Conservation (phyloP, 257 asterid genomes). For the Parsonsia alboflavescens region DNA sequence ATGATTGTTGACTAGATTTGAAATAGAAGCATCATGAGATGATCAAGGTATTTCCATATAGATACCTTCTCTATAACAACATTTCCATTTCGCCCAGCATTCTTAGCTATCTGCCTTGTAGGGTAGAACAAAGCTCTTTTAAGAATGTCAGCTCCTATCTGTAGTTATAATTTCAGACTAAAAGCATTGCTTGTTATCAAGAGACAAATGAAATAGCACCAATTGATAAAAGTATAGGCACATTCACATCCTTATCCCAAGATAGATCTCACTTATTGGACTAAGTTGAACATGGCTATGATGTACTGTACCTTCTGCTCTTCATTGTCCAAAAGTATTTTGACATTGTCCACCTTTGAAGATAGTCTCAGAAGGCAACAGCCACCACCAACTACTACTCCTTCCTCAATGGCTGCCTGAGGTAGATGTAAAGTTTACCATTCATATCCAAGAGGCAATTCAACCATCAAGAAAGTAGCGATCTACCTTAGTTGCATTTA, state of each 20-base stretch:
- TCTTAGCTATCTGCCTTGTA: conserved; percentile 70
- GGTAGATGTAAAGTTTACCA: neutral
- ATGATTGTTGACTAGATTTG: neutral
- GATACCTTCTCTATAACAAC: conserved; percentile 58
- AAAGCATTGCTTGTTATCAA: neutral
- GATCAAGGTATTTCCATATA: neutral
- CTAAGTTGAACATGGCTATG: neutral
- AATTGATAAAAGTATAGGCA: neutral
- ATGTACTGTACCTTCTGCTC: conserved; percentile 52
- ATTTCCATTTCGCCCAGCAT: conserved; percentile 76
- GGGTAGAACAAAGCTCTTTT: conserved; percentile 77
- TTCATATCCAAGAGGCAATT: neutral
- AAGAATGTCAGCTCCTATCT: conserved; percentile 85
- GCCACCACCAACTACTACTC: conserved; percentile 85
- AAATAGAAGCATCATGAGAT: neutral
- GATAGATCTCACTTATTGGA: neutral
- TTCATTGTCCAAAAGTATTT: conserved; percentile 56
- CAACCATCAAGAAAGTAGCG: neutral
- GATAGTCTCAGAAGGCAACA: conserved; percentile 81
- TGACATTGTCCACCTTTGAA: conserved; percentile 48
- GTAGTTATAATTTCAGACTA: conserved; percentile 9
- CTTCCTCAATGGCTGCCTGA: conserved; percentile 89
- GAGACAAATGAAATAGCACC: neutral
- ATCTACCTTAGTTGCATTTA: conserved; percentile 87
- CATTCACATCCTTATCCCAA: neutral